Percentiles rank a stretch among this genome's conserved stretches.
Conservation (phyloP, 106 monocot genomes). For the Posidonia australis region DNA sequence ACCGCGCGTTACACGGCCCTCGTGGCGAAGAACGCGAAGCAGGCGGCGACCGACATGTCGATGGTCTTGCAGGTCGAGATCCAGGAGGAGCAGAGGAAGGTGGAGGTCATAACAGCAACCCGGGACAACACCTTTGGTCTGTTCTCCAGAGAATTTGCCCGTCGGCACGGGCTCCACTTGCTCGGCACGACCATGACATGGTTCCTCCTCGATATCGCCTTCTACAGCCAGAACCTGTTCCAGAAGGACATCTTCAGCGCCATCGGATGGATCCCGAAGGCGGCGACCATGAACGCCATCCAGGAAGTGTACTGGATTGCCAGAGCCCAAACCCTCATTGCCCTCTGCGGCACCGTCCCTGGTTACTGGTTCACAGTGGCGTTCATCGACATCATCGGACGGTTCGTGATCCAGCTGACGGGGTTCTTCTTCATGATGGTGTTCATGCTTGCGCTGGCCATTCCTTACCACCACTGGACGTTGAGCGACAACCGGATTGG, state of each 20-base stretch:
- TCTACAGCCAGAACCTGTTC: constrained; percentile 48
- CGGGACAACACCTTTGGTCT: constrained; percentile 33
- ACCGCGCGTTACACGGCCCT: constrained; percentile 61
- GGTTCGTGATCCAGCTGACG: constrained; percentile 48
- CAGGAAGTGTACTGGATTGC: constrained; percentile 60
- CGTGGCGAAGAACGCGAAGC: constrained; percentile 58
- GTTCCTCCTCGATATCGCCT: constrained; percentile 23
- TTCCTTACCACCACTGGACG: constrained; percentile 64
- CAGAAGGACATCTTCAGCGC: constrained; percentile 75
- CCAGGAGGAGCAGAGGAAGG: constrained; percentile 16
- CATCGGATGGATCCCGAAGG: constrained; percentile 59
- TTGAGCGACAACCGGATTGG: constrained; percentile 32
- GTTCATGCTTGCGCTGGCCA: constrained; percentile 61
- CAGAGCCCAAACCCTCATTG: constrained; percentile 56
- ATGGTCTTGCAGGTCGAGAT: constrained; percentile 54
- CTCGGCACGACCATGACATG: constrained; percentile 15
- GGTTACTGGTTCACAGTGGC: constrained; percentile 81
- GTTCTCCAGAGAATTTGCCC: constrained; percentile 10
- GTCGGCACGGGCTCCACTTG: constrained; percentile 21
- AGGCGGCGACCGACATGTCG: constrained; percentile 70
- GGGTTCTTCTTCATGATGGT: constrained; percentile 52
- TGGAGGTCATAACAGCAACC: neutral
- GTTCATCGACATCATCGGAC: constrained; percentile 58
- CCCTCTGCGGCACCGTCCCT: constrained; percentile 71
- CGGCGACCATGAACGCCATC: constrained; percentile 67